Evolutionary conservation across 2,329 filamentous ascomycete genomes (phyloP).

Genomic region (Thyridium curvatum): DNA sequence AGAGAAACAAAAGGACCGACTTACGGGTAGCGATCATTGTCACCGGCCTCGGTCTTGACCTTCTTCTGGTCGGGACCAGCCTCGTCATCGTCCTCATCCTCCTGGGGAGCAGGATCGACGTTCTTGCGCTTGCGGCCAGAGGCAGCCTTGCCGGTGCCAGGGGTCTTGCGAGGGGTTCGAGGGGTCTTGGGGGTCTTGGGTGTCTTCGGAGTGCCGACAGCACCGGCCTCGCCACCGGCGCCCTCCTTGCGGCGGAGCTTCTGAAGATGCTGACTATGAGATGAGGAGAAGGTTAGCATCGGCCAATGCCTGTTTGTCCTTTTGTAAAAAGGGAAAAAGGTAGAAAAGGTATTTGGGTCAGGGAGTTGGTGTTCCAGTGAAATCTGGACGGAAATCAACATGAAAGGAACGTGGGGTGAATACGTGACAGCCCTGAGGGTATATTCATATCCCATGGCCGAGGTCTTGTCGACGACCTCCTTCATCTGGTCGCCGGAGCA

Average conservation of each 20-base stretch:
- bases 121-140: conserved; percentile 10
- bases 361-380: too few relatives aligned
- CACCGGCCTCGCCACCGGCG: conserved; percentile 1
- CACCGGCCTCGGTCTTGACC: conserved; percentile 3
- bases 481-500: conserved; percentile 14
- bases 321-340: too few relatives aligned
- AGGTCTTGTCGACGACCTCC: conserved; percentile 13
- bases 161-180: conserved; percentile 6
- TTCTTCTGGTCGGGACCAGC: conserved; percentile 7
- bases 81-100: conserved; percentile 6
- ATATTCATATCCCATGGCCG: conserved; percentile 15
- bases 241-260: conserved; percentile 23
- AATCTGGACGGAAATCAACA: not conserved
- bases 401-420: not conserved
- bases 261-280: conserved; percentile 24
- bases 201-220: conserved; percentile 3
- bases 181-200: conserved; percentile 11
- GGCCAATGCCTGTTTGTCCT: too few relatives aligned
- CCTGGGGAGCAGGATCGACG: not conserved
- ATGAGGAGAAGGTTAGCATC: conserved; percentile 2
- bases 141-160: conserved; percentile 1
- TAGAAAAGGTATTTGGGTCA: too few relatives aligned
- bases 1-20: conserved; percentile 11
- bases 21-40: conserved; percentile 7
- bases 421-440: conserved; percentile 21